Evolutionary conservation across 2,329 filamentous ascomycete species (phyloP), one percentile per base, ranked within the genome.

Genomic region (Bipolaris oryzae): DNA sequence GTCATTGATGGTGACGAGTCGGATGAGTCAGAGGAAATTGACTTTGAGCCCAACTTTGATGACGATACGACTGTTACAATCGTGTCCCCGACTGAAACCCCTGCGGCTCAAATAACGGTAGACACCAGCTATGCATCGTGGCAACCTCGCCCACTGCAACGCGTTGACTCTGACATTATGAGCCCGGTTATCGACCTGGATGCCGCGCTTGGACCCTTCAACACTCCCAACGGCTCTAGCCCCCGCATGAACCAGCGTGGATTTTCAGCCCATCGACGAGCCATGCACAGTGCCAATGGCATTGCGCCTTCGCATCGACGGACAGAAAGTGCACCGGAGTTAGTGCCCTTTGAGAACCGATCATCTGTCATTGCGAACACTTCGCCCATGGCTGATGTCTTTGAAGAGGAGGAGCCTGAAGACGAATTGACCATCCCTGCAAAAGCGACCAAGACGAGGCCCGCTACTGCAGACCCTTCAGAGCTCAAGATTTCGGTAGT

Each of bases 161-260:
- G 70, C 76, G 79, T 63, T 57, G 59, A 76, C 47, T 73, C 74
- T n/a, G 91, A 96, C 57, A 75, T 85, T 3, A 84, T 88, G 50
- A 91, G 87, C 69, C 88, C 90, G 7, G 89, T 97, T 75, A 96
- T 99, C 61, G 95, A 99, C 74, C 80, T 99, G 39, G 95, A 99
- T 77, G 94, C 93, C 16, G 95, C 94, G 23, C 83, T 98, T 1
- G 93, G 92, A 1, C 92, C 94, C 0, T 96, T 96, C 76, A 95
- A 96, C 68, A 96, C 92, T 0, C 90, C 90, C 23, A 79, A 87
- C 56, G 89, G 88, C 59, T 85, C 86, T 2, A 87, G 87, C 7
- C 86, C 89, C 63, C 81, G 81, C 56, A 82, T 82, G 1, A 68
- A 68, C 10, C 69, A 74, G 51, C 72, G 74, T 33, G 74, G 75